phyloP scores from a whole-genome alignment of 1,139 yeast genomes.

The Saccharomyces hybrid region DNA sequence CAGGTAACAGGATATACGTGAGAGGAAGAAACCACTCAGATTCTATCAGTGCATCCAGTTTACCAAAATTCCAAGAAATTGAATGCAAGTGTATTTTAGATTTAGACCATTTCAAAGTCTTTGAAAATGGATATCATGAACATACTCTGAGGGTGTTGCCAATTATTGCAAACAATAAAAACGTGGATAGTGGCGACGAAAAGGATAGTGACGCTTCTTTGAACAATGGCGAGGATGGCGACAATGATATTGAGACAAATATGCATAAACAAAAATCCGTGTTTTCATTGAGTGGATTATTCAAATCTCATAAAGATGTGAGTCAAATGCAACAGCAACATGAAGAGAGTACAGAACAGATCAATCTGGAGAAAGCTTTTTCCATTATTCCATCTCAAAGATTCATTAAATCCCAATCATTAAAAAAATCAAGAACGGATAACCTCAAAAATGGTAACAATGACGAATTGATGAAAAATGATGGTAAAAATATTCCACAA shows the following conservation, averaged over 20 bases:
- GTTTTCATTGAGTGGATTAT: conserved; percentile 27
- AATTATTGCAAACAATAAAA: conserved; percentile 13
- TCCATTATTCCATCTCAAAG: conserved; percentile 22
- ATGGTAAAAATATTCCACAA: conserved; percentile 31
- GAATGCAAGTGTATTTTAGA: conserved; percentile 23
- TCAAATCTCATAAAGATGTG: conserved; percentile 25
- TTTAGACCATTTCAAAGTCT: conserved; percentile 27
- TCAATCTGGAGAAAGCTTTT: conserved; percentile 20
- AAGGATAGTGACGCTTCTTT: not conserved
- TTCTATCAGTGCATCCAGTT: conserved; percentile 18
- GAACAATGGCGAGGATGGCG: conserved; percentile 2
- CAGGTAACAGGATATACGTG: conserved; percentile 5
- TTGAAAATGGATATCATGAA: conserved; percentile 28
- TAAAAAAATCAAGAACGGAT: conserved; percentile 3
- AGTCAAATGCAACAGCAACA: conserved; percentile 7
- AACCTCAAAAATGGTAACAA: conserved; percentile 6
- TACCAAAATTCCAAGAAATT: conserved; percentile 15
- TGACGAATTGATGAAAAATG: conserved; percentile 22
- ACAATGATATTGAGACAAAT: conserved; percentile 5
- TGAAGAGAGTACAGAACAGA: conserved; percentile 2
- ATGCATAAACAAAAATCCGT: conserved; percentile 16
- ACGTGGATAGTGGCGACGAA: not conserved
- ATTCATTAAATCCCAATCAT: conserved; percentile 1
- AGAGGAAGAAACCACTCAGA: conserved; percentile 18
- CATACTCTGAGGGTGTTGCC: conserved; percentile 26